Conservation (phyloP, 2,329 filamentous ascomycete species). For the Claviceps paspali region DNA sequence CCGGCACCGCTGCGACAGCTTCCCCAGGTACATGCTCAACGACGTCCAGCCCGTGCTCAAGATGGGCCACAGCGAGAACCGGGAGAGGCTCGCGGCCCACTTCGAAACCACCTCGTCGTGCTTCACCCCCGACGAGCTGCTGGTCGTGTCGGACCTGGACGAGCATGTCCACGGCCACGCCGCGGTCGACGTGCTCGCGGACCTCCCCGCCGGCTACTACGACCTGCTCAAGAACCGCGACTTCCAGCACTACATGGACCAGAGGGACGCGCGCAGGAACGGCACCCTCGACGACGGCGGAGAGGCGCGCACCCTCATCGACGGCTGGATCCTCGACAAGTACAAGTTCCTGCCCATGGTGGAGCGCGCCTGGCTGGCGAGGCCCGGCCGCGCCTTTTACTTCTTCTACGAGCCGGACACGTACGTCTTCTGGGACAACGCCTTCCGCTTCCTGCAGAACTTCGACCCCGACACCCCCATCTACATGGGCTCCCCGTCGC, state of each 20-base stretch:
- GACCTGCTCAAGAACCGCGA: constrained; percentile 17
- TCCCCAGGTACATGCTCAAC: constrained; percentile 17
- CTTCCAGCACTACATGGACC: constrained; percentile 25
- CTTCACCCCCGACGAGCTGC: constrained; percentile 23
- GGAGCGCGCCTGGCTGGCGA: constrained; percentile 30
- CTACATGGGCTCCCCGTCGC: constrained; percentile 37
- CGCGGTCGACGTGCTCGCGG: constrained; percentile 27
- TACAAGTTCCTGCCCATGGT: constrained; percentile 44
- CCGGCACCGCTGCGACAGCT: constrained; percentile 16
- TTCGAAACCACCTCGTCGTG: constrained; percentile 37
- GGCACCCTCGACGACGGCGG: constrained; percentile 19
- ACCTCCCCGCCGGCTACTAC: constrained; percentile 17
- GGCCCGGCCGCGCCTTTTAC: constrained; percentile 35
- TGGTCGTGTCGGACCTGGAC: constrained; percentile 36
- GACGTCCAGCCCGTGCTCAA: constrained; percentile 19
- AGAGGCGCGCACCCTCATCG: constrained; percentile 17
- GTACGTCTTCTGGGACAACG: constrained; percentile 25
- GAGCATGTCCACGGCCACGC: constrained; percentile 26
- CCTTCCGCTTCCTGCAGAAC: constrained; percentile 33
- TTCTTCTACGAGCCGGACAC: constrained; percentile 43
- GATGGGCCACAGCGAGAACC: constrained; percentile 16
- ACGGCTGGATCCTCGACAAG: constrained; percentile 38
- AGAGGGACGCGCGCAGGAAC: constrained; percentile 19
- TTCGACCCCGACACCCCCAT: constrained; percentile 29
- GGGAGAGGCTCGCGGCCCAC: constrained; percentile 21